A percentile compares a stretch with the other conserved stretches of the same genome.
Evolutionary conservation across 1,284 basidiomycete species (phyloP).

Genomic region (Melanopsichium pennsylvanicum): DNA sequence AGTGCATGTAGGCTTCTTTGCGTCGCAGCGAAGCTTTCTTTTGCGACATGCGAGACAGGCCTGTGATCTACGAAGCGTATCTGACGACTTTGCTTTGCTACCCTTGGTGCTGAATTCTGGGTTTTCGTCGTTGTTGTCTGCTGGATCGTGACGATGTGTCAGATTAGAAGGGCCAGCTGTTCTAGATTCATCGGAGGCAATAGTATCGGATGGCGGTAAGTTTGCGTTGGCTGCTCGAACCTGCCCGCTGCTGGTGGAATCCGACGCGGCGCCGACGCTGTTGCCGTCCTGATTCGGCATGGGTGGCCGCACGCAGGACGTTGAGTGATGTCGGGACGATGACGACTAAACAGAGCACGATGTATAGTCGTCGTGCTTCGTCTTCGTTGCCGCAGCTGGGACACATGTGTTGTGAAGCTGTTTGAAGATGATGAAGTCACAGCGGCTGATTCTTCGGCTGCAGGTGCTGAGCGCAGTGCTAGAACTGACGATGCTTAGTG

Average conservation of each 20-base stretch:
- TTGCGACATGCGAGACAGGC: constrained; percentile 37
- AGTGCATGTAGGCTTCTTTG: constrained; percentile 36
- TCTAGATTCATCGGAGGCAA: not conserved
- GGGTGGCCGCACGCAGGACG: not conserved
- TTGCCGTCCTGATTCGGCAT: constrained; percentile 10
- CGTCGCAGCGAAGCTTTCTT: constrained; percentile 37
- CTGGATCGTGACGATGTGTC: not conserved
- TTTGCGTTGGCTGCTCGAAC: not conserved
- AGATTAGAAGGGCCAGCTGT: not conserved
- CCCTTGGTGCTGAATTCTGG: not conserved
- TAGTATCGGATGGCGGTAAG: not conserved
- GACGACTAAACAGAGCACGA: not conserved
- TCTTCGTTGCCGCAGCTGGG: no score
- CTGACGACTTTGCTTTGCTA: constrained; percentile 9
- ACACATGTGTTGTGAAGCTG: no score
- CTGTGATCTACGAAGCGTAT: constrained; percentile 30
- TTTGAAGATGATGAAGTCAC: no score
- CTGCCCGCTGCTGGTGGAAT: not conserved
- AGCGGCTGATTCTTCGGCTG: no score
- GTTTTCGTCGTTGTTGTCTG: constrained; percentile 8
- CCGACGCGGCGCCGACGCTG: not conserved
- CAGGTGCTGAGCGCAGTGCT: no score
- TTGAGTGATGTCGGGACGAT: not conserved
- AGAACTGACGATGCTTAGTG: no score
- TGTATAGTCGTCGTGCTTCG: not conserved